Base-by-base conservation (phyloP, 2,329 filamentous ascomycete genomes). In the Pseudogymnoascus sp. region DNA sequence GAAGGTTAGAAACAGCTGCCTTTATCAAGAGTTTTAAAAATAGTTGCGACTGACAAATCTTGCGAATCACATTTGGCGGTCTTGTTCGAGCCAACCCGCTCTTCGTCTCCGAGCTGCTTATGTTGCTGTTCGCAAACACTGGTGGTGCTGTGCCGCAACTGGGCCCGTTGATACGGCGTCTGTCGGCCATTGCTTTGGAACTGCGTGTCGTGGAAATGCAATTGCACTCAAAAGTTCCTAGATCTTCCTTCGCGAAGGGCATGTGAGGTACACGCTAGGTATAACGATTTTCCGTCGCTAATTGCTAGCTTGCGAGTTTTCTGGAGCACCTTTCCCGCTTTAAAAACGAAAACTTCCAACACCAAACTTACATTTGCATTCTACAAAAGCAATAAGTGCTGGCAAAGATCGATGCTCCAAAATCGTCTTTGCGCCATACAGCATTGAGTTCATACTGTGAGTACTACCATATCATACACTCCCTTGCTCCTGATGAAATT, bases 101-200 rank as follows among this genome's bases (percentile, higher is more conserved):
- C 64, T 77, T 75, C 61, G 77, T 69, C 35, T 75, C 68, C 51
- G 77, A 75, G 25, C 76, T 74, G 10, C 80, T 75, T 66, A 78
- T 74, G 13, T 78, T 70, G 25, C 78, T 77, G 63, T 77, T 76
- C 59, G 79, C 82, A 72, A 87, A 97, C 3, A 91, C 77, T 0
- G 92, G 91, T 13, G 91, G 84, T 35, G 82, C 77, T 7, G 92
- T 97, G 29, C 85, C 84, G 61, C 90, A 90, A 41, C 86, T 80
- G 5, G 94, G 94, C 4, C 91, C 91, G 76, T 97, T 97, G 68
- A 96, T 86, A 69, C 94, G 86, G 77, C 93, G 87, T 74, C 92
- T 85, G 74, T 99, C 94, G 62, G 88, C 80, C 89, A 92, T 92
- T 58, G 31, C 15, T 33, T 55, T 15, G 48, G 42, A 39, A 15